Percentiles rank a stretch among this genome's conserved stretches.
phyloP scores from a whole-genome alignment of 208 protist genomes.

The Leishmania tarentolae region DNA sequence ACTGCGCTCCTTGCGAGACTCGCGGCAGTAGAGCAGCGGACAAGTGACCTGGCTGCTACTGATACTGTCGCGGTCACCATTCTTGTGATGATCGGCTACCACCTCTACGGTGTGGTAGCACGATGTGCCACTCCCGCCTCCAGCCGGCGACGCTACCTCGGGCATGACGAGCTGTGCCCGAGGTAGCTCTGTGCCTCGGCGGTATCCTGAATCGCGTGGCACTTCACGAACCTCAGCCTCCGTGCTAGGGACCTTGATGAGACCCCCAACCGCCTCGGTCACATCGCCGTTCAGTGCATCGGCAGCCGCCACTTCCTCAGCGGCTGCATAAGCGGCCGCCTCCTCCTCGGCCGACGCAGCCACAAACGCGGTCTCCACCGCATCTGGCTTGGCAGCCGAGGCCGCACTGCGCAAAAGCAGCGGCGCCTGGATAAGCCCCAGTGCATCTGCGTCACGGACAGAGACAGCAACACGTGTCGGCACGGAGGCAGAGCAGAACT shows the following conservation, averaged over 20 bases:
- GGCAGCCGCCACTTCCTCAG: not conserved
- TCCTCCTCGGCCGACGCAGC: not conserved
- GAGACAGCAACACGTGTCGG: not conserved
- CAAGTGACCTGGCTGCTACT: conserved; percentile 27
- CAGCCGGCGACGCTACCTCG: not conserved
- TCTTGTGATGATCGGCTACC: not conserved
- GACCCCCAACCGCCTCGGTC: not conserved
- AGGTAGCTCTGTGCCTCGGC: not conserved
- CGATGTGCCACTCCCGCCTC: not conserved
- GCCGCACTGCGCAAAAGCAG: not conserved
- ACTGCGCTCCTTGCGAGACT: conserved; percentile 46
- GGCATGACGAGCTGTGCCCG: not conserved
- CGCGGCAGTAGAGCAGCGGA: conserved; percentile 24
- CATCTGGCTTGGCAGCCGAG: not conserved
- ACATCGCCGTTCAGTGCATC: not conserved
- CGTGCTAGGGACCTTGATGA: not conserved
- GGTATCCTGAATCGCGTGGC: not conserved
- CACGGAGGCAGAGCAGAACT: not conserved
- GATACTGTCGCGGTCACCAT: conserved; percentile 1
- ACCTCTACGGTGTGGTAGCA: not conserved
- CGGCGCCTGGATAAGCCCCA: conserved; percentile 5
- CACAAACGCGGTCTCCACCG: not conserved
- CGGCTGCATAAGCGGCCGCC: not conserved
- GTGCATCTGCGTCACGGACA: not conserved
- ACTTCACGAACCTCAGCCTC: not conserved